Conservation (phyloP, 768 basidiomycete genomes). For the Xerocomellus intermedius region DNA sequence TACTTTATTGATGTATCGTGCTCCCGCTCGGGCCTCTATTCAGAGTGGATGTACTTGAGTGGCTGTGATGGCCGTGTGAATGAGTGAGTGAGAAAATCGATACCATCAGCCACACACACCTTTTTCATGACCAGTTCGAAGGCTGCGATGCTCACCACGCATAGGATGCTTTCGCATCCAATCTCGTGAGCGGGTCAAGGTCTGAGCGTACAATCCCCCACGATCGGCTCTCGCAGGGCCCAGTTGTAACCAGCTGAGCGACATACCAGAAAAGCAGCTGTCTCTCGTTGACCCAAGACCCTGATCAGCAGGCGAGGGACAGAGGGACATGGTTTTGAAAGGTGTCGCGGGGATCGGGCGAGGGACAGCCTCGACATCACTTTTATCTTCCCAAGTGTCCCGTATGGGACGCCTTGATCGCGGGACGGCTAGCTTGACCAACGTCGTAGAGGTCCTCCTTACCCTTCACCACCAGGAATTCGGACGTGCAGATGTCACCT, state of each 20-base stretch:
- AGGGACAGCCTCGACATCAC: neutral
- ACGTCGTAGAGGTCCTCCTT: fast-evolving
- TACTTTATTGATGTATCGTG: neutral
- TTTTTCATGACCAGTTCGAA: slow-evolving; percentile 43
- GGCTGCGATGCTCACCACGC: slow-evolving; percentile 67
- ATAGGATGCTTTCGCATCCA: slow-evolving; percentile 39
- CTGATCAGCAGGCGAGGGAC: slow-evolving; percentile 23
- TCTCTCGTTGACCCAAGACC: slow-evolving; percentile 42
- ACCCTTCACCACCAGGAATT: neutral
- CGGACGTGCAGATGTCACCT: neutral
- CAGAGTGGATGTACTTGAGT: too few species aligned
- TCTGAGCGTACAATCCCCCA: slow-evolving; percentile 71
- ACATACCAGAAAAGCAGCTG: slow-evolving; percentile 64
- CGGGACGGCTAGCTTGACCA: neutral
- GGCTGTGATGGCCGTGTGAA: neutral
- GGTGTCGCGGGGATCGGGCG: slow-evolving; percentile 57
- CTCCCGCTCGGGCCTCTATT: neutral
- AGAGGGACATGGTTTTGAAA: slow-evolving; percentile 42
- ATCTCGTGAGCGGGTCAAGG: slow-evolving; percentile 76
- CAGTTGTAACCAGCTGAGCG: slow-evolving; percentile 54
- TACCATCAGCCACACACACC: too few species aligned
- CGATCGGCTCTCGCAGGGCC: slow-evolving; percentile 62
- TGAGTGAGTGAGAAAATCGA: too few species aligned
- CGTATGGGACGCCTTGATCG: slow-evolving; percentile 14
- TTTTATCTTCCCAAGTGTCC: slow-evolving; percentile 19